Evolutionary conservation across 495 filamentous ascomycete species (phyloP).

Genomic region (Aspergillus mulundensis): DNA sequence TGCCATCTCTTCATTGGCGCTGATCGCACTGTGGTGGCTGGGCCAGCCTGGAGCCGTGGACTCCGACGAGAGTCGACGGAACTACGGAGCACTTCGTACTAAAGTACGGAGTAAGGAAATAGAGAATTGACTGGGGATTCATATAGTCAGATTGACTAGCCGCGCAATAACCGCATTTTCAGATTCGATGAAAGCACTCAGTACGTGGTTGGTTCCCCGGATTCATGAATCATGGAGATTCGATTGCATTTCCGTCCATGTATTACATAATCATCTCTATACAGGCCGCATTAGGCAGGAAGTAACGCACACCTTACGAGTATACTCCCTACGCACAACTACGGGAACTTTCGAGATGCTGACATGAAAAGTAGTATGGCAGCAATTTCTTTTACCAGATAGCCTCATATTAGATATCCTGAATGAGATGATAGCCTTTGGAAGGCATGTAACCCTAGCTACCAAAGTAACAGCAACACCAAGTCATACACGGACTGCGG

Average conservation of each 20-base stretch:
- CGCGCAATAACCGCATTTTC: neutral
- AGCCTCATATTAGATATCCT: too few species aligned
- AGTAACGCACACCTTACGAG: too few species aligned
- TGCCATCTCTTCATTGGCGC: neutral
- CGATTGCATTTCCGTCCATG: neutral
- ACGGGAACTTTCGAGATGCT: too few species aligned
- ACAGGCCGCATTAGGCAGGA: neutral
- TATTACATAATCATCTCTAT: neutral
- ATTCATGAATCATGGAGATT: neutral
- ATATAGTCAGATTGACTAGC: neutral
- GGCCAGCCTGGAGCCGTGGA: neutral
- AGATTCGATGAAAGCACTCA: neutral
- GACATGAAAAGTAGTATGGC: too few species aligned
- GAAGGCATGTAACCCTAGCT: too few species aligned
- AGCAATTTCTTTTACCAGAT: too few species aligned
- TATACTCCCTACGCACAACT: too few species aligned
- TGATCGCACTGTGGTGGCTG: conserved; percentile 2
- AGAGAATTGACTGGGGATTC: neutral
- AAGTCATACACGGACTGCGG: too few species aligned
- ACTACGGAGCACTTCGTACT: too few species aligned
- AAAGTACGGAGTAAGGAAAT: too few species aligned
- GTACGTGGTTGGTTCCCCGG: neutral
- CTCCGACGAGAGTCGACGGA: neutral
- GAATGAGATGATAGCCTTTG: too few species aligned
- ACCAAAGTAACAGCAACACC: too few species aligned